A percentile compares a stretch with the other conserved stretches of the same genome.
Evolutionary conservation across 345 rosid genomes (phyloP).

Genomic region (Citrus glauca): DNA sequence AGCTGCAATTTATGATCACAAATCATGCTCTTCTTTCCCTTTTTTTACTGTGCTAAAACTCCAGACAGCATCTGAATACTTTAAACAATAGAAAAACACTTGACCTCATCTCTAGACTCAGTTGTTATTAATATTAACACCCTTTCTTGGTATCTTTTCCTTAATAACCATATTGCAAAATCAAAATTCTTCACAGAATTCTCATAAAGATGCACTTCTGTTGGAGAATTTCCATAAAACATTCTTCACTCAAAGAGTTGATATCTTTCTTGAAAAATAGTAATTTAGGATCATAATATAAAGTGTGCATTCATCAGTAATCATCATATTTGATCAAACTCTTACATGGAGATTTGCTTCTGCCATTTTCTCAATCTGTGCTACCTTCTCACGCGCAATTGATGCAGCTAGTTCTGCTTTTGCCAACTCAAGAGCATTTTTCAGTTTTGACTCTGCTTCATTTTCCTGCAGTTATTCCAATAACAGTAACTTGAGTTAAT

Average conservation of each 20-base stretch:
- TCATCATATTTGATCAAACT: neutral
- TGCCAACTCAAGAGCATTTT: slow-evolving; percentile 61
- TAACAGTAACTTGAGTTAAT: slow-evolving; percentile 19
- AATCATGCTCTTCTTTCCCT: neutral
- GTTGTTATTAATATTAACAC: neutral
- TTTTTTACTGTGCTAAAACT: neutral
- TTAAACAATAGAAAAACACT: neutral
- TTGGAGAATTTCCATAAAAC: neutral
- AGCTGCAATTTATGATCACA: neutral
- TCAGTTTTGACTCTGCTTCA: slow-evolving; percentile 59
- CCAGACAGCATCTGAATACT: neutral
- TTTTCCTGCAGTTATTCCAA: slow-evolving; percentile 51
- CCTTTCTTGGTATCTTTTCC: neutral
- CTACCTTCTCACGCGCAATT: slow-evolving; percentile 75
- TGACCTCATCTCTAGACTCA: neutral
- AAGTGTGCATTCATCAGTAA: neutral
- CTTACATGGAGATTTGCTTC: slow-evolving; percentile 94
- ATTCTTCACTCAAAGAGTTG: neutral
- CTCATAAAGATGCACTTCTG: neutral
- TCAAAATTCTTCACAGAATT: neutral
- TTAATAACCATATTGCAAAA: neutral
- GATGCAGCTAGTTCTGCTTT: slow-evolving; percentile 77
- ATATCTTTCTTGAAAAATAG: neutral
- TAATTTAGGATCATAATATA: neutral
- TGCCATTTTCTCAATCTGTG: slow-evolving; percentile 77